Percentiles rank a stretch among this genome's conserved stretches.
These are phyloP conservation scores for Trametes elegans DNA, from an alignment of 768 basidiomycete genomes.

Conservation along the genomic window DNA sequence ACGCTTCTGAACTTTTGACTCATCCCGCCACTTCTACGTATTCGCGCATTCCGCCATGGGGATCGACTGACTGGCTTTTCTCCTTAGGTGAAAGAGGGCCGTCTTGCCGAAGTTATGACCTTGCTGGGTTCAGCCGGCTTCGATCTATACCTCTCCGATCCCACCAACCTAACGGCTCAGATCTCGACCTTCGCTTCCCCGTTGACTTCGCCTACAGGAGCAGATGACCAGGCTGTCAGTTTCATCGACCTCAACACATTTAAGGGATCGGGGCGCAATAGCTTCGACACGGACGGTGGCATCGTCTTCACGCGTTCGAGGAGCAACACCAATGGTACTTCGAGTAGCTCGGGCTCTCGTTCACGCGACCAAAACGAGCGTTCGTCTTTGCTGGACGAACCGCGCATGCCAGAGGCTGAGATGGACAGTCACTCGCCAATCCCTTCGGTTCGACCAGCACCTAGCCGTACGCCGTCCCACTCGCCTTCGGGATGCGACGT, in stretches of 20 bases:
- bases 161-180: conserved; percentile 27
- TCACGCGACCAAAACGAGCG: conserved; percentile 3
- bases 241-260: conserved; percentile 37
- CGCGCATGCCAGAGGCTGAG: too few species aligned
- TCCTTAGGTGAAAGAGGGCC: conserved; percentile 61
- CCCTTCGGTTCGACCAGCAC: conserved; percentile 9
- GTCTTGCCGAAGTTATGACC: conserved; percentile 59
- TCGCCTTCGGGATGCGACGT: conserved; percentile 62
- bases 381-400: too few species aligned
- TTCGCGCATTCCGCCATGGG: neutral
- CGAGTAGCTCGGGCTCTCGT: conserved; percentile 18
- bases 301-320: conserved; percentile 50
- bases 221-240: conserved; percentile 20
- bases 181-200: conserved; percentile 29
- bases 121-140: conserved; percentile 63
- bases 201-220: conserved; percentile 22
- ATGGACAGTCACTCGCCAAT: neutral
- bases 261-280: conserved; percentile 29
- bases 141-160: conserved; percentile 45
- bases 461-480: conserved; percentile 41
- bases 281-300: conserved; percentile 32
- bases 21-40: neutral
- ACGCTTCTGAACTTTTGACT: neutral
- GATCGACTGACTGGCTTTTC: neutral
- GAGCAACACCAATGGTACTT: conserved; percentile 37